phyloP scores from a whole-genome alignment of 768 basidiomycete genomes.

The Russula sp. region DNA sequence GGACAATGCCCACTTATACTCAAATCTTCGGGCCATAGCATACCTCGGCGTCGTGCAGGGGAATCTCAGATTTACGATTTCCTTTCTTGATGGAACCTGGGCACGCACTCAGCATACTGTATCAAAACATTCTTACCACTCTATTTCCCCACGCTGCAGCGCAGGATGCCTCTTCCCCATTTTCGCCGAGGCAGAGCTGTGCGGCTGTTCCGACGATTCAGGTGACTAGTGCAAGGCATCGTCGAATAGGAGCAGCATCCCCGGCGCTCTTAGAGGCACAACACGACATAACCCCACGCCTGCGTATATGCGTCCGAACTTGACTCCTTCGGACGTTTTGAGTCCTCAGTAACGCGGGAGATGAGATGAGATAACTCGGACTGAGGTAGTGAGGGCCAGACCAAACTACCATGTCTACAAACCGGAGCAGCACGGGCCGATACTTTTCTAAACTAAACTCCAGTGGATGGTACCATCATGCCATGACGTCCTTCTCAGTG shows the following conservation, averaged over 20 bases:
- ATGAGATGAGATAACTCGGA: no score
- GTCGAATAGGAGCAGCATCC: slow-evolving; percentile 31
- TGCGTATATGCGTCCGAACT: no score
- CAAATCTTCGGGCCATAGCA: neutral
- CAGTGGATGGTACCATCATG: no score
- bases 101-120: neutral
- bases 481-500: neutral
- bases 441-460: neutral
- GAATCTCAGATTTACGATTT: slow-evolving; percentile 92
- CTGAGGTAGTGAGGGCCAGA: no score
- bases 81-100: slow-evolving; percentile 90
- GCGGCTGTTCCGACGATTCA: slow-evolving; percentile 13
- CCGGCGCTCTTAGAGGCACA: no score
- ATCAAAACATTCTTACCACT: neutral
- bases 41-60: slow-evolving; percentile 88
- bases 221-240: slow-evolving; percentile 31
- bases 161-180: slow-evolving; percentile 8
- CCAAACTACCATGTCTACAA: neutral
- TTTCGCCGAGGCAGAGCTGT: slow-evolving; percentile 7
- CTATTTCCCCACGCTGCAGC: neutral
- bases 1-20: neutral
- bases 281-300: no score
- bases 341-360: no score
- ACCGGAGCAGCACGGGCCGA: neutral
- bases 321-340: no score